Evolutionary conservation across 768 basidiomycete species (phyloP).

Genomic region (Dacryopinax spathularia): DNA sequence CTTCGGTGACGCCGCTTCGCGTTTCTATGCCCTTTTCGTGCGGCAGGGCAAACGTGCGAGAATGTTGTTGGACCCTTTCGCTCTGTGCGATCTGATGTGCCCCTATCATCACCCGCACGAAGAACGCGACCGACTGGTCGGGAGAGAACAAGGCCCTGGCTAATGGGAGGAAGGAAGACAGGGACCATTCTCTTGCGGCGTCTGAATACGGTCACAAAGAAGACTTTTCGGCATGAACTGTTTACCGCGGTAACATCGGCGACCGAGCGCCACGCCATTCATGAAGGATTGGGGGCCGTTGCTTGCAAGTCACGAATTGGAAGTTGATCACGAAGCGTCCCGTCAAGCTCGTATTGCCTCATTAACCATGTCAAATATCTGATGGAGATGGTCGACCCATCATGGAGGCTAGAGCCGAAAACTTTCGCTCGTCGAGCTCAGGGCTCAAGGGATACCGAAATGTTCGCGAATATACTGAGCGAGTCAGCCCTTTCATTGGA

Average conservation of each 20-base stretch:
- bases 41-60: not conserved
- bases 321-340: too few species aligned
- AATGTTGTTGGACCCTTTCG: not conserved
- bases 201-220: not conserved
- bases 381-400: not conserved
- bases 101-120: slow-evolving; percentile 1
- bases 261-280: not conserved
- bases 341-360: too few species aligned
- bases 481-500: not conserved
- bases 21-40: not conserved
- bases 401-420: not conserved
- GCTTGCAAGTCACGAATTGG: too few species aligned
- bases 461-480: not conserved
- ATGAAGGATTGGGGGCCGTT: not conserved
- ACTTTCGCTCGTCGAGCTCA: not conserved
- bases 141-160: not conserved
- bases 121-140: not conserved
- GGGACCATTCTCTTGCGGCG: not conserved
- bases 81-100: not conserved
- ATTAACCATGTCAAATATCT: too few species aligned
- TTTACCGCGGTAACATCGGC: not conserved
- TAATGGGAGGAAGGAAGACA: not conserved
- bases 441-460: not conserved
- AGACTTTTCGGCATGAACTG: not conserved
- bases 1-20: not conserved